Percentiles rank a stretch among this genome's conserved stretches.
phyloP scores from a whole-genome alignment of 2,329 filamentous ascomycete species.

The Cordyceps cateniannulata region DNA sequence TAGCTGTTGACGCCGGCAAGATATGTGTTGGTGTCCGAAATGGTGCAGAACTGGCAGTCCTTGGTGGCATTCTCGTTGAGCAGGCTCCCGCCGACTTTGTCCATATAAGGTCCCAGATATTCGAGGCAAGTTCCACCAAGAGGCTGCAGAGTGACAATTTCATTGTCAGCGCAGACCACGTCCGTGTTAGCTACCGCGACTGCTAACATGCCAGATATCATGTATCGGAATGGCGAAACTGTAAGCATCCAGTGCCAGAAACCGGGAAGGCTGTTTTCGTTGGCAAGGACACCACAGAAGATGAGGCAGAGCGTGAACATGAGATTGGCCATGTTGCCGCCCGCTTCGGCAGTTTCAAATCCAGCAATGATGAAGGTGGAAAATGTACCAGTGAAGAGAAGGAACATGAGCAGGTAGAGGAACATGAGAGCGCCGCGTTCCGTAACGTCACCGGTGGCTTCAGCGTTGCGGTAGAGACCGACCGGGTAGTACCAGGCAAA shows the following conservation, averaged over 20 bases:
- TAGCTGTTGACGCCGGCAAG: constrained; percentile 40
- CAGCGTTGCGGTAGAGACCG: constrained; percentile 66
- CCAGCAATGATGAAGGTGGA: constrained; percentile 71
- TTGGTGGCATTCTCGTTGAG: constrained; percentile 38
- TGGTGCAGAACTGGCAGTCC: constrained; percentile 50
- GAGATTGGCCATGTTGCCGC: constrained; percentile 69
- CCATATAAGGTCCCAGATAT: constrained; percentile 51
- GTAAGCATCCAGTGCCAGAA: constrained; percentile 74
- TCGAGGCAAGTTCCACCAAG: constrained; percentile 52
- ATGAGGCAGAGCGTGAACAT: constrained; percentile 67
- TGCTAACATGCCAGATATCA: constrained; percentile 66
- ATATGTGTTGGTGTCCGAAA: constrained; percentile 46
- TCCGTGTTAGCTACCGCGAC: constrained; percentile 61
- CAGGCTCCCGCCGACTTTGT: constrained; percentile 45
- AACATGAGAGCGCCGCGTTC: constrained; percentile 76
- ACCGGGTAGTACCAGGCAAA: constrained; percentile 83
- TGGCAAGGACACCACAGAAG: constrained; percentile 69
- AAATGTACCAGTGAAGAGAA: constrained; percentile 77
- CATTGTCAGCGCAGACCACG: constrained; percentile 62
- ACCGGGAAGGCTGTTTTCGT: constrained; percentile 53
- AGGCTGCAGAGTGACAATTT: constrained; percentile 62
- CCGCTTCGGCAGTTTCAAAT: constrained; percentile 67
- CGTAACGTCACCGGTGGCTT: constrained; percentile 49
- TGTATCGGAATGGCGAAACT: constrained; percentile 75
- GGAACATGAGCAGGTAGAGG: constrained; percentile 66